Evolutionary conservation across 345 rosid species (phyloP).

Genomic region (Pistacia atlantica): DNA sequence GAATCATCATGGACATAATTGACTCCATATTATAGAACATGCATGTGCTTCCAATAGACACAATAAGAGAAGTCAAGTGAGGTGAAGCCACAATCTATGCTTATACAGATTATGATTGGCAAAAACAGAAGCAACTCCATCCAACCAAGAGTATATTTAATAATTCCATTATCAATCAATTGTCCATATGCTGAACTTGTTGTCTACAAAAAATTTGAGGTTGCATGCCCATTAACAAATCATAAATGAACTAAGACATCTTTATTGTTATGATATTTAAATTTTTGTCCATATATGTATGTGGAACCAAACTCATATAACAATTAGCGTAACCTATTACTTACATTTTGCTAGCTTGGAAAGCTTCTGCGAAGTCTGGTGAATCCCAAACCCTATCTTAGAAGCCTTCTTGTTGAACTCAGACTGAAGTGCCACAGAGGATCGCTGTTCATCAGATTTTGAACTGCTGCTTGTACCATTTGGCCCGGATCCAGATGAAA

Average conservation of each 20-base stretch:
- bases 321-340: constrained; percentile 6
- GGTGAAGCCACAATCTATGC: background rate
- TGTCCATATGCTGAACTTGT: no score
- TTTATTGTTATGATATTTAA: background rate
- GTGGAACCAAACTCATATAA: background rate
- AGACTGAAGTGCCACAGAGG: constrained; percentile 52
- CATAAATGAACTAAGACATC: background rate
- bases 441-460: constrained; percentile 46
- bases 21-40: no score
- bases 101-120: background rate
- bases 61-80: no score
- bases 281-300: background rate
- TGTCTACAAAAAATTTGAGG: background rate
- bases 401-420: constrained; percentile 65
- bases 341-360: constrained; percentile 58
- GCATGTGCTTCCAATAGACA: no score
- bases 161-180: background rate
- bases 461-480: constrained; percentile 42
- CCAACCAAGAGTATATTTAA: background rate
- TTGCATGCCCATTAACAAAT: background rate
- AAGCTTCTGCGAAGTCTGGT: constrained; percentile 66
- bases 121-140: background rate
- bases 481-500: constrained; percentile 22
- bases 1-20: background rate
- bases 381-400: constrained; percentile 59